Conservation (phyloP, 371 early-diverging fungal species). For the Lichtheimia hyalospora region DNA sequence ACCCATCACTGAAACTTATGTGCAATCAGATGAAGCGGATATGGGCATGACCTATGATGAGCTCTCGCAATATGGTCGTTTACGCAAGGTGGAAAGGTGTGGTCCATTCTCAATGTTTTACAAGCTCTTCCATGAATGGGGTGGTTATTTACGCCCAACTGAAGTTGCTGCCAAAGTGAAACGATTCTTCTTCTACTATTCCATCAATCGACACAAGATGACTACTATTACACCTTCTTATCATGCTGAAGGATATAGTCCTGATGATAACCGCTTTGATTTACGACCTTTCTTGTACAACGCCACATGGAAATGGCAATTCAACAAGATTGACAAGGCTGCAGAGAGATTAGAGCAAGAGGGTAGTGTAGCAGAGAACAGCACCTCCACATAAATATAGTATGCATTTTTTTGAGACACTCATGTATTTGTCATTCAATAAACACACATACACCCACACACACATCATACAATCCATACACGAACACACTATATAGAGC, state of each 20-base stretch:
- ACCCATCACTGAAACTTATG: slow-evolving; percentile 77
- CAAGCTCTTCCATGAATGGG: slow-evolving; percentile 82
- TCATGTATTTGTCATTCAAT: too few species aligned
- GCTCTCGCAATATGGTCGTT: slow-evolving; percentile 85
- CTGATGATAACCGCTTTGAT: slow-evolving; percentile 97
- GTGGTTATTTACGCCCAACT: slow-evolving; percentile 54
- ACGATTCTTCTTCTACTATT: slow-evolving; percentile 92
- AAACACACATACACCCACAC: too few species aligned
- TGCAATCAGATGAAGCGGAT: slow-evolving; percentile 90
- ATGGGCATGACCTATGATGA: slow-evolving; percentile 98
- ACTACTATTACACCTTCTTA: slow-evolving; percentile 95
- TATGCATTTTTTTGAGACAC: too few species aligned
- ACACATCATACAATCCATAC: too few species aligned
- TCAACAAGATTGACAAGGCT: slow-evolving; percentile 75
- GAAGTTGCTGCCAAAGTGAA: slow-evolving; percentile 92
- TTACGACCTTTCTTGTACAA: slow-evolving; percentile 94
- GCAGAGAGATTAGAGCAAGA: slow-evolving; percentile 43
- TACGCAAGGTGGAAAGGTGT: slow-evolving; percentile 85
- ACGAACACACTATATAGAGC: too few species aligned
- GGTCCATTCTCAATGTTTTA: slow-evolving; percentile 95
- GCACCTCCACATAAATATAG: too few species aligned
- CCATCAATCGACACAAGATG: slow-evolving; percentile 98
- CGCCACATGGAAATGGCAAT: slow-evolving; percentile 91
- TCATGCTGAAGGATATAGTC: slow-evolving; percentile 94
- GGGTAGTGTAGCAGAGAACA: neutral